Percentiles rank a stretch among this genome's conserved stretches.
phyloP scores from a whole-genome alignment of 805 yeast species.

The Ogataea pignaliae region DNA sequence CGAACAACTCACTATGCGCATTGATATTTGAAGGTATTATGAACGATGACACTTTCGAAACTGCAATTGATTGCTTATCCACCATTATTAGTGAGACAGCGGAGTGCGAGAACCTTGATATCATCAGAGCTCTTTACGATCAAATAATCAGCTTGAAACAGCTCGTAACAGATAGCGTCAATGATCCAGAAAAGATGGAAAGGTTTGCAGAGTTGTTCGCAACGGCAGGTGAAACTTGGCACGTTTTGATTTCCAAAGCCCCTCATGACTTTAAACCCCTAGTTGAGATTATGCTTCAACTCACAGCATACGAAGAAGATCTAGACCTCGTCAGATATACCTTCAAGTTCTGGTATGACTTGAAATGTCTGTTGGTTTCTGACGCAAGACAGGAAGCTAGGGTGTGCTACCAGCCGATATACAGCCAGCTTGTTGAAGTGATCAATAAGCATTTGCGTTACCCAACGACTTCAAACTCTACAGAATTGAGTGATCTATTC shows the following conservation, averaged over 20 bases:
- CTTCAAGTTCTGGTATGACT: constrained; percentile 84
- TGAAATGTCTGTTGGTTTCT: constrained; percentile 66
- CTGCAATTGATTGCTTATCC: constrained; percentile 81
- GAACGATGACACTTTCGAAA: constrained; percentile 67
- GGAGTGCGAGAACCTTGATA: constrained; percentile 53
- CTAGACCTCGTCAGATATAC: constrained; percentile 87
- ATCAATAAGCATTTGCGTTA: constrained; percentile 70
- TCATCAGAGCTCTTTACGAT: constrained; percentile 63
- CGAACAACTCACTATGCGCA: constrained; percentile 57
- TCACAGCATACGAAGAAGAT: constrained; percentile 73
- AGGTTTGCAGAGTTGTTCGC: constrained; percentile 74
- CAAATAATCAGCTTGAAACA: constrained; percentile 62
- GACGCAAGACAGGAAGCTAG: constrained; percentile 54
- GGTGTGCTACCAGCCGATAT: constrained; percentile 47
- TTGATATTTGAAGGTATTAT: constrained; percentile 61
- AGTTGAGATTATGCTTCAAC: constrained; percentile 65
- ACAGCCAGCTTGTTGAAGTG: constrained; percentile 51
- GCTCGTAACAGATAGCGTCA: constrained; percentile 41
- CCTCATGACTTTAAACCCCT: constrained; percentile 69
- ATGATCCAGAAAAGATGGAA: constrained; percentile 63
- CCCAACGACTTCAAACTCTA: constrained; percentile 44
- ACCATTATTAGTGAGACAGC: constrained; percentile 77
- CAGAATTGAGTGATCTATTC: constrained; percentile 46
- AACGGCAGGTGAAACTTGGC: constrained; percentile 97
- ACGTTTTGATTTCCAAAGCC: constrained; percentile 68